Evolutionary conservation across 164 flowering plant species (phyloP).

Genomic region (Litsea cubeba): DNA sequence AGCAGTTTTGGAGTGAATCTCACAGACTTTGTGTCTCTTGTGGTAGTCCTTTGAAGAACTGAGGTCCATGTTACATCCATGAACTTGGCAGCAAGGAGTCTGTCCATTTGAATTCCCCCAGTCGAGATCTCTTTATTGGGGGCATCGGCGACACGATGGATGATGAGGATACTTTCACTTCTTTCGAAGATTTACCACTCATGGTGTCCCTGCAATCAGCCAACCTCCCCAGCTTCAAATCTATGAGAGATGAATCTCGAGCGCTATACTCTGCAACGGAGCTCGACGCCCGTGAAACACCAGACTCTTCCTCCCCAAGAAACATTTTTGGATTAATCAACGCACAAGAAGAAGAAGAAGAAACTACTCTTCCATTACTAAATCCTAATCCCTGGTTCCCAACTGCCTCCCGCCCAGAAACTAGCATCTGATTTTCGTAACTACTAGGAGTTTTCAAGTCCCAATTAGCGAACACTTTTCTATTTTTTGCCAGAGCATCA

Average conservation of each 20-base stretch:
- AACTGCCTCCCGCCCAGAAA: slow-evolving; percentile 19
- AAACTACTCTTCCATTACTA: slow-evolving; percentile 26
- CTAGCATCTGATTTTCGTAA: slow-evolving; percentile 20
- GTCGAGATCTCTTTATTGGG: slow-evolving; percentile 37
- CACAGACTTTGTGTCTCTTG: slow-evolving; percentile 86
- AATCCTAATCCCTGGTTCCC: slow-evolving; percentile 30
- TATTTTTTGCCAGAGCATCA: slow-evolving; percentile 29
- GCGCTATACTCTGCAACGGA: slow-evolving; percentile 33
- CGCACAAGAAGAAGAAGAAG: slow-evolving; percentile 9
- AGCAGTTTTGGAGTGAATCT: slow-evolving; percentile 70
- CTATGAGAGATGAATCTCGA: slow-evolving; percentile 45
- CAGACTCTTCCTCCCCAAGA: slow-evolving; percentile 32
- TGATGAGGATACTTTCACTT: slow-evolving; percentile 20
- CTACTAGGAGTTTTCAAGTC: slow-evolving; percentile 28
- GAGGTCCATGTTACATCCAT: slow-evolving; percentile 73
- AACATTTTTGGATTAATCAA: slow-evolving; percentile 19
- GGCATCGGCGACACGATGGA: slow-evolving; percentile 31
- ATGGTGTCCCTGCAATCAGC: slow-evolving; percentile 30
- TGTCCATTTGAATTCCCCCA: slow-evolving; percentile 26
- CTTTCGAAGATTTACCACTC: slow-evolving; percentile 19
- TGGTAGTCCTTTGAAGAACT: slow-evolving; percentile 80
- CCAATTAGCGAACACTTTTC: slow-evolving; percentile 29
- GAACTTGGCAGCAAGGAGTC: slow-evolving; percentile 66
- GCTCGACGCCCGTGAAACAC: slow-evolving; percentile 31
- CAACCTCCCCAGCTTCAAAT: slow-evolving; percentile 58